Percentiles rank a stretch among this genome's conserved stretches.
These are phyloP conservation scores for Teunomyces stri DNA, from an alignment of 805 yeast genomes.

Conservation along the genomic window DNA sequence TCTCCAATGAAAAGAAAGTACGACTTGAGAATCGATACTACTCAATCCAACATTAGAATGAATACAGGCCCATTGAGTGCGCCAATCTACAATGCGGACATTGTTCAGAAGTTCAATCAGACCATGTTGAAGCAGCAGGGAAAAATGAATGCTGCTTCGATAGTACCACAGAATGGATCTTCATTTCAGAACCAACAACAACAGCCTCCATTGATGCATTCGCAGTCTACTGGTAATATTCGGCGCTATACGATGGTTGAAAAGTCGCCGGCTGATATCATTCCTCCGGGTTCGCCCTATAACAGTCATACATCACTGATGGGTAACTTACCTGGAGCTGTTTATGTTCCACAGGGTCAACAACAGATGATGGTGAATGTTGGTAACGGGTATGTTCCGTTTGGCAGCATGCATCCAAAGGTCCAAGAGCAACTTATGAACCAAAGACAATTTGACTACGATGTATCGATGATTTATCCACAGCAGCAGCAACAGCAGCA, in stretches of 20 bases:
- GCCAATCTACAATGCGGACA: slow-evolving; percentile 33
- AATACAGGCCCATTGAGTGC: slow-evolving; percentile 31
- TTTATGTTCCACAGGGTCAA: slow-evolving; percentile 5
- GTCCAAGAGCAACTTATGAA: slow-evolving; percentile 18
- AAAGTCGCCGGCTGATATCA: background rate
- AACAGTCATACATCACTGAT: slow-evolving; percentile 3
- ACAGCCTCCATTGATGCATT: slow-evolving; percentile 10
- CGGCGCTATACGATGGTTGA: slow-evolving; percentile 4
- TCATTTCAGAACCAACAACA: background rate
- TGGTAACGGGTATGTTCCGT: slow-evolving; percentile 20
- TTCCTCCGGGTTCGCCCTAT: background rate
- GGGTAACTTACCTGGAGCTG: background rate
- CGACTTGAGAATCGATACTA: slow-evolving; percentile 17
- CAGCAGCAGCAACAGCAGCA: slow-evolving; percentile 6
- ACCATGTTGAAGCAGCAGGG: slow-evolving; percentile 13
- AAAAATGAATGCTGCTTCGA: background rate
- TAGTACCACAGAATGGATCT: background rate
- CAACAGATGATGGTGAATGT: slow-evolving; percentile 20
- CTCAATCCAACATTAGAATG: slow-evolving; percentile 11
- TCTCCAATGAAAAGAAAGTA: slow-evolving; percentile 14
- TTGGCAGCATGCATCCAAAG: slow-evolving; percentile 15
- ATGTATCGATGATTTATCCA: background rate
- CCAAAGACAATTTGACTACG: slow-evolving; percentile 16
- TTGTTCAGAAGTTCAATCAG: slow-evolving; percentile 19
- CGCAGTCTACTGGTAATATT: slow-evolving; percentile 17